phyloP scores from a whole-genome alignment of 345 rosid genomes.

The Pistacia integerrima region DNA sequence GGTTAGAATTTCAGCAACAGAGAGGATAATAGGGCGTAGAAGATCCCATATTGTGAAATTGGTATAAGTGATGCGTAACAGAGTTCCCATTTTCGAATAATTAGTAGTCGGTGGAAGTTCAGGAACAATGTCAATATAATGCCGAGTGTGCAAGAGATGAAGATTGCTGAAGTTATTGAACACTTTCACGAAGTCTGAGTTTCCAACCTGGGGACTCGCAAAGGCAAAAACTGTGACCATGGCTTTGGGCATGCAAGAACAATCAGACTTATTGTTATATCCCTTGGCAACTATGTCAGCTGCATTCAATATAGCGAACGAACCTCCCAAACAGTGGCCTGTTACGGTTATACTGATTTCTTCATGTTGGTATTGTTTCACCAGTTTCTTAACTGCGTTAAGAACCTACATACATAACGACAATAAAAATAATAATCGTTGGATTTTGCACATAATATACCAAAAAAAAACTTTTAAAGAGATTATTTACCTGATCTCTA shows the following conservation, averaged over 20 bases:
- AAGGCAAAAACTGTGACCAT: no score
- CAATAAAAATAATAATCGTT: no score
- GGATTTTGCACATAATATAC: no score
- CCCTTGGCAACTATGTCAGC: constrained; percentile 35
- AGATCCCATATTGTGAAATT: constrained; percentile 12
- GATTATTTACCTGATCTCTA: constrained; percentile 42
- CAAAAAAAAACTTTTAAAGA: no score
- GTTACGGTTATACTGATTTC: constrained; percentile 55
- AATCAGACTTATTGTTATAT: no score
- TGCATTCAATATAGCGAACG: constrained; percentile 51
- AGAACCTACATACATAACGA: constrained; percentile 25
- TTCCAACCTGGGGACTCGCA: no score
- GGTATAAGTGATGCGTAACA: constrained; percentile 35
- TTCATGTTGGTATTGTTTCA: constrained; percentile 46
- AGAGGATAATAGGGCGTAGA: no score
- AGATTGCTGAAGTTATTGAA: constrained; percentile 24
- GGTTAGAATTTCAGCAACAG: no score
- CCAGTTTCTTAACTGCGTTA: constrained; percentile 41
- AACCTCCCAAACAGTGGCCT: constrained; percentile 64
- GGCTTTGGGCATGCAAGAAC: constrained; percentile 4
- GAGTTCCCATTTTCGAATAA: constrained; percentile 34
- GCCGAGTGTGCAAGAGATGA: constrained; percentile 33
- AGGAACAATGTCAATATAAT: constrained; percentile 34
- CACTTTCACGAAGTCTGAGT: constrained; percentile 11
- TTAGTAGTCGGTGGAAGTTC: constrained; percentile 20